These are phyloP conservation scores for Blastomyces percursus DNA, from an alignment of 2,329 filamentous ascomycete genomes.

Conservation along the genomic window DNA sequence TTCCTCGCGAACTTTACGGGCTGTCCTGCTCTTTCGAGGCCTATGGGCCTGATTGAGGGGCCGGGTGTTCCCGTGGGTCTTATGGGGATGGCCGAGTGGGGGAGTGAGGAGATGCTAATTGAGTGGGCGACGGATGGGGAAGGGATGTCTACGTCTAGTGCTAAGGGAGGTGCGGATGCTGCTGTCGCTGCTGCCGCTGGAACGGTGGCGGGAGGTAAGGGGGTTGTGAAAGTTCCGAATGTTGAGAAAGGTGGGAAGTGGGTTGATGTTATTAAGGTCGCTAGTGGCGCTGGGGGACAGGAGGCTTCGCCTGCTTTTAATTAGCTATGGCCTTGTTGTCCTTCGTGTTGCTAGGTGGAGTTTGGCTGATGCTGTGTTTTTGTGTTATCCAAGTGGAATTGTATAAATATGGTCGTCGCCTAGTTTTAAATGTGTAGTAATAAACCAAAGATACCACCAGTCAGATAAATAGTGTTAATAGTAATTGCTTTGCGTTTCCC, in stretches of 20 bases:
- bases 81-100: slow-evolving; percentile 47
- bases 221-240: slow-evolving; percentile 22
- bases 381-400: background rate
- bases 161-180: slow-evolving; percentile 12
- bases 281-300: slow-evolving; percentile 10
- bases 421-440: no score
- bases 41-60: slow-evolving; percentile 57
- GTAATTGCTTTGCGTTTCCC: no score
- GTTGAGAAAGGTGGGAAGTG: slow-evolving; percentile 21
- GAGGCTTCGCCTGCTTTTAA: background rate
- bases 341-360: background rate
- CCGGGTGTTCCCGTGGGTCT: slow-evolving; percentile 39
- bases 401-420: no score
- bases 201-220: slow-evolving; percentile 8
- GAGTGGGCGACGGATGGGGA: slow-evolving; percentile 45
- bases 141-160: slow-evolving; percentile 32
- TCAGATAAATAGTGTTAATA: no score
- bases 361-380: no score
- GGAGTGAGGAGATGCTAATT: slow-evolving; percentile 42
- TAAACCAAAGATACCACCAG: no score
- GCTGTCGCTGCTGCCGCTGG: slow-evolving; percentile 1
- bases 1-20: slow-evolving; percentile 78
- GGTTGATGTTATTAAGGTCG: slow-evolving; percentile 30
- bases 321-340: background rate
- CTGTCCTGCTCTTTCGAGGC: slow-evolving; percentile 61